Evolutionary conservation across 805 yeast genomes (phyloP), one percentile per base, ranked within the genome.

Genomic region (Hanseniaspora valbyensis): DNA sequence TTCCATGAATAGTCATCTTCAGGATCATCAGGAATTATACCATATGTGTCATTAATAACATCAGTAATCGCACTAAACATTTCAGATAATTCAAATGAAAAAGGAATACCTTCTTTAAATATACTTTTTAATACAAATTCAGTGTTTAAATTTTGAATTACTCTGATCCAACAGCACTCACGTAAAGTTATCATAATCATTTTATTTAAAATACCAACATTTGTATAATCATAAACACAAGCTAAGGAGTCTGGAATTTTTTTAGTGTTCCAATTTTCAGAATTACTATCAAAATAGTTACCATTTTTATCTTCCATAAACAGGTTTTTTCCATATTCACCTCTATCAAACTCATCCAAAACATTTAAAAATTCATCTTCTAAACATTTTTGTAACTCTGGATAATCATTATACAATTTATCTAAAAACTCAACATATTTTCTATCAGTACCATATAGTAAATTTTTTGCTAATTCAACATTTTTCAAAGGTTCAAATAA

Each of bases 401-500:
- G 85, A 59, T 84, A 85, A 60, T 89, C 95, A 58, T 95, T 74
- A 2, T 84, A 79, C 43, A 88, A 65, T 56, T 85, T 94, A 60
- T 88, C 95, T 57, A 88, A 71, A 0, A 81, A 72, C 24, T 74
- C 68, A 1, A 94, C 95, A 16, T 85, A 61, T 28, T 71, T 70
- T 14, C 73, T 69, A 1, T 78, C 70, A 57, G 71, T 70, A 46
- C 77, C 84, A 30, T 74, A 70, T 50, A 67, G 66, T 2, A 77
- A 70, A 21, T 73, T 76, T 54, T 74, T 75, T 3, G 86, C 78
- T 54, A 69, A 67, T 4, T 70, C 69, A 1, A 70, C 62, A 42
- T 73, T 65, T 42, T 68, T 67, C 56, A 86, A 78, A 1, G 77
- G 65, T 56, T 67, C 66, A 76, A 81, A 65, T 61, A 81, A 44